Conservation (phyloP, 1,284 basidiomycete genomes). For the Coniferiporia weirii region DNA sequence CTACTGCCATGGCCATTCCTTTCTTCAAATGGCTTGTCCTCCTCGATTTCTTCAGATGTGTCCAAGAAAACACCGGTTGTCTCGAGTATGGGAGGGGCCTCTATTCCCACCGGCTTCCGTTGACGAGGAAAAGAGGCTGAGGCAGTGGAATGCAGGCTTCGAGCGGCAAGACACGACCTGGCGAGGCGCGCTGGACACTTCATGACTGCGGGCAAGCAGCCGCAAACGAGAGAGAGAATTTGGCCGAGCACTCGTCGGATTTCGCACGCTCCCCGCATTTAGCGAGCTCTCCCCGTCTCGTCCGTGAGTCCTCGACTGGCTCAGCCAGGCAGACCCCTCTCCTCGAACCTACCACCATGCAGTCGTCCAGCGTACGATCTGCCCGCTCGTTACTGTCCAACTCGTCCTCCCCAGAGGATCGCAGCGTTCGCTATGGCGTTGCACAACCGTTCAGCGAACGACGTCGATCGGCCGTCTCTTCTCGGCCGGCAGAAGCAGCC, state of each 20-base stretch:
- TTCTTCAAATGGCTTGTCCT: constrained; percentile 32
- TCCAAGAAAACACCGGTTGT: constrained; percentile 17
- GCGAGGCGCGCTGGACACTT: constrained; percentile 1
- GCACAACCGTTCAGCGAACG: background rate
- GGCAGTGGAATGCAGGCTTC: constrained; percentile 6
- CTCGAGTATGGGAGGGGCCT: constrained; percentile 12
- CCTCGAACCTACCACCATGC: no score
- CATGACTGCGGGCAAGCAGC: background rate
- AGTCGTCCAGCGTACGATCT: background rate
- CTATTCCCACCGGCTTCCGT: background rate
- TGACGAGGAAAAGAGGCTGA: constrained; percentile 9
- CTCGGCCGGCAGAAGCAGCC: background rate
- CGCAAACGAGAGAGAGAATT: background rate
- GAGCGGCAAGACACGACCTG: background rate
- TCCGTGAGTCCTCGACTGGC: no score
- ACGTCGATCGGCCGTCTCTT: background rate
- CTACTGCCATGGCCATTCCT: constrained; percentile 57
- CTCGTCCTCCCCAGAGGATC: background rate
- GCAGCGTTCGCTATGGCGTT: background rate
- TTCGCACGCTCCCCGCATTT: constrained; percentile 6
- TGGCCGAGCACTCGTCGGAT: background rate
- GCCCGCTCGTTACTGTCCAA: constrained; percentile 5
- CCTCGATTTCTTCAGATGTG: constrained; percentile 19
- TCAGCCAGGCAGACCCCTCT: no score
- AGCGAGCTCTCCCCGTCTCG: background rate